Conservation (phyloP, 2,329 filamentous ascomycete species). For the Colletotrichum gloeosporioides region DNA sequence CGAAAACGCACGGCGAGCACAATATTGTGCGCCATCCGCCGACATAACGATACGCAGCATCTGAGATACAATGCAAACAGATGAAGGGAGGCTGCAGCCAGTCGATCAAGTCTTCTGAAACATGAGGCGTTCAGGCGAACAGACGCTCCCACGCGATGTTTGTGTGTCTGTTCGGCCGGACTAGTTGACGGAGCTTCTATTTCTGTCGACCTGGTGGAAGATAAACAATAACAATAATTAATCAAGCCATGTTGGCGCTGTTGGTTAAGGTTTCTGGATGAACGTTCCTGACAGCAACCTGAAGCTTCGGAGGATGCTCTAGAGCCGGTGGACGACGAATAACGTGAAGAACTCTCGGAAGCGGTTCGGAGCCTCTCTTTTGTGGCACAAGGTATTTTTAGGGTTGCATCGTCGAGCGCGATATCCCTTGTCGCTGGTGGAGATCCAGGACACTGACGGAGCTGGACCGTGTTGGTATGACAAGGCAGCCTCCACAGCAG, state of each 20-base stretch:
- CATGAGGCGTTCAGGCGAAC: slow-evolving; percentile 21
- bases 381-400: slow-evolving; percentile 16
- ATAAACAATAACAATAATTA: neutral
- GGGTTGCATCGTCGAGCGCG: slow-evolving; percentile 7
- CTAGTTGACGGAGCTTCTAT: slow-evolving; percentile 2
- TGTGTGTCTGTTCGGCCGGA: slow-evolving; percentile 4
- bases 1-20: neutral
- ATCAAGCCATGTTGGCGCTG: neutral
- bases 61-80: slow-evolving; percentile 4
- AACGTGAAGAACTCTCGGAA: neutral
- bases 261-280: neutral
- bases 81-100: slow-evolving; percentile 17
- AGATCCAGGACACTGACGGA: neutral
- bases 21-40: neutral
- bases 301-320: slow-evolving; percentile 2
- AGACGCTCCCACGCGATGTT: slow-evolving; percentile 17
- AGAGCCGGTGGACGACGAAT: neutral
- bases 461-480: slow-evolving; percentile 9
- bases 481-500: slow-evolving; percentile 8
- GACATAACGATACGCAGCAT: neutral
- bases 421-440: neutral
- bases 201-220: neutral
- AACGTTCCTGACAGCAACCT: slow-evolving; percentile 8
- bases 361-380: slow-evolving; percentile 6
- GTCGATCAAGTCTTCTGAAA: slow-evolving; percentile 21